Base-by-base conservation (phyloP, 192 early-diverging fungal species). In the Cetraspora pellucida region DNA sequence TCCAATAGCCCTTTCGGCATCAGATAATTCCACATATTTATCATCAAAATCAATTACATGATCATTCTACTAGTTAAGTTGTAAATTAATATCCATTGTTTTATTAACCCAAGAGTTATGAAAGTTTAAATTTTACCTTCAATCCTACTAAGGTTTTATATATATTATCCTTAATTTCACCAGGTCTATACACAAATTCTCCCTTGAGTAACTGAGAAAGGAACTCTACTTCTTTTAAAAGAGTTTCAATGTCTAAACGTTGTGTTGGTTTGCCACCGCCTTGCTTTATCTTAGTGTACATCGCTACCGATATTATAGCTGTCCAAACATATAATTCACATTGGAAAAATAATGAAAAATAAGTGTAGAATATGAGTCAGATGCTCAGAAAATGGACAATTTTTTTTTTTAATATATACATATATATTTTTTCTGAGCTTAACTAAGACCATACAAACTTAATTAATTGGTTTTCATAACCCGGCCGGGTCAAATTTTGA, bases 121-220 rank as follows among this genome's bases (percentile, higher is more conserved):
- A 30, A 55, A 21, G 10, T 37, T 27, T 10, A 55, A 43, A 72
- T 11, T 21, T 25, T 47, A 84, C 85, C 21, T 76, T 80, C 10
- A 95, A 82, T 80, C 83, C 84, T 47, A 85, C 75, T 23, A 95
- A 73, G 0, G 93, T 93, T 30, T 82, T 80, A 23, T 85, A 74
- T 45, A 90, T 81, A 77, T 93, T 95, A 66, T 80, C 81, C 37
- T 91, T 81, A 9, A 95, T 81, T n/a, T 89, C 88, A 10, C 91
- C 89, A 30, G 90, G 89, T 37, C 87, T 89, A 80, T 91, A 95
- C 44, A 95, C 91, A 78, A 95, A 93, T 69, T 95, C 94, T 4
- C 86, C 77, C 81, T 93, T 94, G 30, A 95, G 82, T 31, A 95
- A 80, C 46, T 89, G 87, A 21, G 91, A 93, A 11, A 95, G 54